Percentiles rank a stretch among this genome's conserved stretches.
Conservation (phyloP, 306 rosid species). For the Fagus crenata region DNA sequence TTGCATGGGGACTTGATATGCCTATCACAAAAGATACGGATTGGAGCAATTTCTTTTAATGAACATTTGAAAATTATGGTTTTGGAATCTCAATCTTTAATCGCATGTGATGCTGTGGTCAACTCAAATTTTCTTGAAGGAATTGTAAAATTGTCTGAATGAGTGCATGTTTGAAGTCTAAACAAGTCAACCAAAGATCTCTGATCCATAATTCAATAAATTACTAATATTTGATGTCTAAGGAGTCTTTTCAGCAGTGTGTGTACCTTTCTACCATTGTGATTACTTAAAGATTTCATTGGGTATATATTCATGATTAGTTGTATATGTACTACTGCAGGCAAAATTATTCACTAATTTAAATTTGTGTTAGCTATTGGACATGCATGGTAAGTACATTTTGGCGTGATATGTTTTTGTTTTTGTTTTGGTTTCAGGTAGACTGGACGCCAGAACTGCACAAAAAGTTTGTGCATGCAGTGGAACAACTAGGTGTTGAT, state of each 20-base stretch:
- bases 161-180: not conserved
- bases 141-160: not conserved
- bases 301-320: not conserved
- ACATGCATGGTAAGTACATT: not conserved
- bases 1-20: too few relatives aligned
- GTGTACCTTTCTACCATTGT: too few relatives aligned
- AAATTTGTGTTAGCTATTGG: not conserved
- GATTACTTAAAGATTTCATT: not conserved
- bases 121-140: not conserved
- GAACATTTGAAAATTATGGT: not conserved
- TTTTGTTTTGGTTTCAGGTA: slow-evolving; percentile 57
- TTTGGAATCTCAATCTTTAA: slow-evolving; percentile 7
- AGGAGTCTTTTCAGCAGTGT: too few relatives aligned
- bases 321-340: not conserved
- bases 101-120: not conserved
- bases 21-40: too few relatives aligned
- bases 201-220: not conserved
- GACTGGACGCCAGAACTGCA: slow-evolving; percentile 94
- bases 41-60: not conserved
- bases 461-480: slow-evolving; percentile 87
- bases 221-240: not conserved
- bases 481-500: slow-evolving; percentile 87
- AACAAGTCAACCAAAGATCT: not conserved
- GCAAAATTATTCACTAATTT: not conserved
- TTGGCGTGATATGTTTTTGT: not conserved